Evolutionary conservation across 257 asterid genomes (phyloP), one percentile per base, ranked within the genome.

Genomic region (Osmanthus fragrans): DNA sequence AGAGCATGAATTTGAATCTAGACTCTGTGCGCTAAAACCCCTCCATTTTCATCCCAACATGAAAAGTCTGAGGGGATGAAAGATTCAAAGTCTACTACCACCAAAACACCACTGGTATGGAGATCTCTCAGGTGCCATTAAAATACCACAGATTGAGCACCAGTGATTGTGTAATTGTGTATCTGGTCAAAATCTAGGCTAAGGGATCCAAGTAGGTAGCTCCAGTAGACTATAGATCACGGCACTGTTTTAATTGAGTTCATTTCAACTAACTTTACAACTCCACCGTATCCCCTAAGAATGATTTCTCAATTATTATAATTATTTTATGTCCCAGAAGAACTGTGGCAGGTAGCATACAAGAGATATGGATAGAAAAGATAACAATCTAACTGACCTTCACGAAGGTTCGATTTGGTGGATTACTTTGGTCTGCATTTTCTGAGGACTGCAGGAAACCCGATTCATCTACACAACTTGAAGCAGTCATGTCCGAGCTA

Each of bases 381-480:
- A 33, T 40, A 33, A 79, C 60, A 39, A 5, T 70, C 27, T 47
- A 76, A 9, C 70, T 81, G 73, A 93, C 99, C 99, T 95, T 95
- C 80, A 95, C 99, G 76, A 93, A 95, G 91, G 91, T 92, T 85
- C 90, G 78, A 3, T 87, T 71, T 7, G 82, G 75, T 11, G 88
- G 84, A 83, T 88, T 89, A 63, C 85, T 87, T 83, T 87, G 96
- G 84, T 89, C 97, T 87, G 84, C 90, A 70, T 91, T 93, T 84
- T 90, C 97, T 0, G 96, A 82, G 81, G 96, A 88, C 85, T 88
- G 97, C 89, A 95, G 81, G 87, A 90, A 95, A 78, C 92, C 94
- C 18, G 97, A 93, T 73, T 91, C 99, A 80, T 91, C 97, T 9
- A 91, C 88, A 87, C 97, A 90, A 84, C 94, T 92, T 56, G 97